Conservation (phyloP, 257 asterid genomes). For the Catharanthus roseus region DNA sequence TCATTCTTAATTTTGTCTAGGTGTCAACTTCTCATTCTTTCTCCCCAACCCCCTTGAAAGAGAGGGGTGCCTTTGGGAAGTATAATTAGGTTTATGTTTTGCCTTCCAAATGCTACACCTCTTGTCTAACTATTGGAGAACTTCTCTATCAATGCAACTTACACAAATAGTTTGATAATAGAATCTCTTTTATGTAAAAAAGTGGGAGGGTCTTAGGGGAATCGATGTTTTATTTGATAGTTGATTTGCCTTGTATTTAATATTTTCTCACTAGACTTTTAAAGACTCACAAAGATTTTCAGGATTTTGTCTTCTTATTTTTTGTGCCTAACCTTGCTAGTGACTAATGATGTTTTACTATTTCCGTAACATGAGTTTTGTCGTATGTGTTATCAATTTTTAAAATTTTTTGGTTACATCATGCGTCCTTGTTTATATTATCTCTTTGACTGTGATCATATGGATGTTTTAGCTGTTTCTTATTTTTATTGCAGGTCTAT, state of each 20-base stretch:
- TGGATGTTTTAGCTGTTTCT: constrained; percentile 11
- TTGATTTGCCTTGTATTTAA: not conserved
- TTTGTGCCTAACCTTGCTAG: not conserved
- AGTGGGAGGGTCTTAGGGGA: not conserved
- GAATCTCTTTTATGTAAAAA: too few species aligned
- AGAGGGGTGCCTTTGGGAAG: too few species aligned
- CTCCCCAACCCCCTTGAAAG: too few species aligned
- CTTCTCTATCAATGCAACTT: too few species aligned
- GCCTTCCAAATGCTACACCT: too few species aligned
- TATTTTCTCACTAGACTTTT: not conserved
- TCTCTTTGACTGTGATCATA: not conserved
- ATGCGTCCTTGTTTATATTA: not conserved
- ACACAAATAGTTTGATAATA: too few species aligned
- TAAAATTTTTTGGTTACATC: not conserved
- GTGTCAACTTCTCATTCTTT: too few species aligned
- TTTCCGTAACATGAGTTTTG: not conserved
- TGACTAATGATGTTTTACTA: not conserved
- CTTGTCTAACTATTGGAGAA: too few species aligned
- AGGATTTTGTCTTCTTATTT: not conserved
- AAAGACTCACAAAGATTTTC: not conserved
- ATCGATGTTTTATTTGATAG: not conserved
- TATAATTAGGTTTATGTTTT: too few species aligned
- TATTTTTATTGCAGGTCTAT: constrained; percentile 70
- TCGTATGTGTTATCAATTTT: not conserved
- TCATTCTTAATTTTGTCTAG: too few species aligned